Evolutionary conservation across 1,139 yeast species (phyloP), one percentile per base, ranked within the genome.

Genomic region (Taiozyma sp.): DNA sequence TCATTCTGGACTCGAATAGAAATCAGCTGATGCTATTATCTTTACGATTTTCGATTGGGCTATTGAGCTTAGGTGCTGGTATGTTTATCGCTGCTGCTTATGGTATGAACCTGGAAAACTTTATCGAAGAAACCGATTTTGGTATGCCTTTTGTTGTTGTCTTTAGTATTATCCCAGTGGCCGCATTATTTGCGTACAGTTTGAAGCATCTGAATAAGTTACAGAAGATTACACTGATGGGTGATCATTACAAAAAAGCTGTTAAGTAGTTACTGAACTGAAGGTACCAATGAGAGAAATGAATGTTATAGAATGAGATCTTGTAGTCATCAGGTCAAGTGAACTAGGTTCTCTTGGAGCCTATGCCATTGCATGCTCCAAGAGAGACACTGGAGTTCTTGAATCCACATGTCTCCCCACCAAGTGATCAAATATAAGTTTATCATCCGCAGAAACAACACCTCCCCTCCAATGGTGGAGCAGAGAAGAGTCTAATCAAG

Each of bases 91-190:
- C 97, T 1, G 75, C 96, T 4, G 75, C 93, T 53, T 93, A 90
- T 66, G 99, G 99, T 43, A 93, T 93, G 99, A 93, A 93, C 66
- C 73, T 93, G 65, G 89, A 88, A 62, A 93, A 92, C 65, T 90
- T 83, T 64, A 83, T 92, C 13, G 99, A 93, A 66, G 96, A 91
- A 29, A 67, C 73, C 50, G 95, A 95, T 1, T 89, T 87, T 66
- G 80, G 78, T 0, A 50, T 61, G 44, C 57, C 59, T 2, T 69
- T 77, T 0, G 85, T 87, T 43, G 73, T 85, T 1, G 70, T 64
- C 0, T 50, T 61, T 1, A 64, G 72, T 2, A 62, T 69, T 2
- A 45, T 64, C 2, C 52, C 69, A 8, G 55, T 71, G 8, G 59
- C 73, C 1, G 49, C 65, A 6, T 57, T 76, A 10, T 72, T 78